Conservation (phyloP, 257 asterid genomes). For the Solanum stenotomum region DNA sequence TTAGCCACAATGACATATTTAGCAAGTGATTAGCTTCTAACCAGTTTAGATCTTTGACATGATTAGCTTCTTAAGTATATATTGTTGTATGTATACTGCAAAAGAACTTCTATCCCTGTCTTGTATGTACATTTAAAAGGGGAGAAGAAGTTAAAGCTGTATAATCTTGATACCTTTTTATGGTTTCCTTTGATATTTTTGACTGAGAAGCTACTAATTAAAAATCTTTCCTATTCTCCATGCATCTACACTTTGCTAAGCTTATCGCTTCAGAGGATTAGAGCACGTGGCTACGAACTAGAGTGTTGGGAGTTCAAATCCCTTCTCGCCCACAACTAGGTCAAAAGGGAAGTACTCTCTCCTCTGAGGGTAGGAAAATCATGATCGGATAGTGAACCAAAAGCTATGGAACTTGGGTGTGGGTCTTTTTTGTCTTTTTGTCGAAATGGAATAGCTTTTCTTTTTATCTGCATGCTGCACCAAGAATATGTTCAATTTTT, state of each 20-base stretch:
- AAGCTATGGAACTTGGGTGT: background rate
- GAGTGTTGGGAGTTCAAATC: background rate
- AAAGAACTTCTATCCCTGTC: slow-evolving; percentile 5
- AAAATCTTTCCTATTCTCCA: background rate
- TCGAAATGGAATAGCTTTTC: background rate
- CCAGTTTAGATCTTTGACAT: slow-evolving; percentile 1
- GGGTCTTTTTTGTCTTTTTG: background rate
- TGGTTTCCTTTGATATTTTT: background rate
- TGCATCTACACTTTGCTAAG: background rate
- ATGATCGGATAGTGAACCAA: too few species aligned
- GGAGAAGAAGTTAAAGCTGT: slow-evolving; percentile 8
- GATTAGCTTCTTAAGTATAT: slow-evolving; percentile 4
- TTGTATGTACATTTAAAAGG: slow-evolving; percentile 16
- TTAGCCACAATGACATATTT: background rate
- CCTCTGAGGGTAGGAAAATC: too few species aligned
- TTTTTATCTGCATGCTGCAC: background rate
- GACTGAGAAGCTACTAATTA: background rate
- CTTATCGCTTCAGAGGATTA: background rate
- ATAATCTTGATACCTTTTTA: slow-evolving; percentile 9
- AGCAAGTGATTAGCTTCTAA: background rate
- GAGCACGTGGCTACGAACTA: background rate
- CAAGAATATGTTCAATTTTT: background rate
- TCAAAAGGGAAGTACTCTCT: background rate
- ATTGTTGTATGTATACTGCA: background rate
- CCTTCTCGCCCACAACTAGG: background rate